These are phyloP conservation scores for Lactifluus echinatus DNA, from an alignment of 768 basidiomycete species.

Conservation along the genomic window DNA sequence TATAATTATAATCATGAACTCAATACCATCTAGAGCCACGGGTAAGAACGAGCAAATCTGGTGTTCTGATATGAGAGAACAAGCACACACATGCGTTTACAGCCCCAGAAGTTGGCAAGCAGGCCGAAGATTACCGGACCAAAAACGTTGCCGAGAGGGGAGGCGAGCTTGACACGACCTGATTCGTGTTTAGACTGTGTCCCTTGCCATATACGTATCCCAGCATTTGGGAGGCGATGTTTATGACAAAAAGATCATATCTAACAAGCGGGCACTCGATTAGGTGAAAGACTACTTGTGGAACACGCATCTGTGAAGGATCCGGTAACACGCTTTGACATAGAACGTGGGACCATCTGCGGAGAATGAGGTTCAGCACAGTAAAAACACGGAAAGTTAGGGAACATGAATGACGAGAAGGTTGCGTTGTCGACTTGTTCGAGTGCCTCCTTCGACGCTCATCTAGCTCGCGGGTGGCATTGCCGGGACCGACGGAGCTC, in stretches of 20 bases:
- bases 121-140: conserved; percentile 39
- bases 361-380: not conserved
- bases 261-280: conserved; percentile 23
- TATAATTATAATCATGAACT: conserved; percentile 78
- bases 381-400: not conserved
- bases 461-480: conserved; percentile 34
- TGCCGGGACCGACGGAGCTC: not conserved
- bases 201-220: conserved; percentile 63
- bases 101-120: conserved; percentile 37
- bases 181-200: conserved; percentile 32
- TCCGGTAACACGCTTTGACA: conserved; percentile 51
- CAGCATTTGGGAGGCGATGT: conserved; percentile 75
- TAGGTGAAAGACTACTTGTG: too few relatives aligned
- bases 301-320: conserved; percentile 93
- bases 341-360: conserved; percentile 44
- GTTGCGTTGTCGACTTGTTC: conserved; percentile 80
- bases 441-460: conserved; percentile 74
- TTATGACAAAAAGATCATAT: conserved; percentile 87
- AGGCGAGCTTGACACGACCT: conserved; percentile 39
- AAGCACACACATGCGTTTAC: conserved; percentile 55
- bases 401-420: conserved; percentile 52
- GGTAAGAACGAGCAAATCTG: not conserved
- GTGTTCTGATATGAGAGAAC: not conserved
- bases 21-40: conserved; percentile 46
- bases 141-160: conserved; percentile 33